Conservation (phyloP, 108 stramenopile genomes). For the Cyclotella choctawhatcheeana region DNA sequence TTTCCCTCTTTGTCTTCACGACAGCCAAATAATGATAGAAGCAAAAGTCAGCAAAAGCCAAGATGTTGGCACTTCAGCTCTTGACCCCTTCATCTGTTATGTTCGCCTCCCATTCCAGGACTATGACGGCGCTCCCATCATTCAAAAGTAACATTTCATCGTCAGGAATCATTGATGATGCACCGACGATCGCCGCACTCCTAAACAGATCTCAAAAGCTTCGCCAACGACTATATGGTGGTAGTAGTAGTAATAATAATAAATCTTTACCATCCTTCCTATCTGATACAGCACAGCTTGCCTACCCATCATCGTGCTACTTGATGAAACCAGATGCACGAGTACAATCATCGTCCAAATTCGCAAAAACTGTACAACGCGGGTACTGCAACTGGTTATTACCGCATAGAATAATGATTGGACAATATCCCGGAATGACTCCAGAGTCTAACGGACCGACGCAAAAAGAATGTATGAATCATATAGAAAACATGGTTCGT, state of each 20-base stretch:
- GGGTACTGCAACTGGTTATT: constrained; percentile 79
- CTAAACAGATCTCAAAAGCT: constrained; percentile 21
- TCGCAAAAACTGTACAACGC: constrained; percentile 17
- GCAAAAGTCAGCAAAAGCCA: no score
- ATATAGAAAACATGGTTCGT: constrained; percentile 52
- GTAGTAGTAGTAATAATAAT: neutral
- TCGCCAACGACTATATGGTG: constrained; percentile 28
- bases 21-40: no score
- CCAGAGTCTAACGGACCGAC: constrained; percentile 60
- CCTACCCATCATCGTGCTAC: constrained; percentile 43
- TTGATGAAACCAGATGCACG: constrained; percentile 24
- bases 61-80: neutral
- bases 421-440: constrained; percentile 71
- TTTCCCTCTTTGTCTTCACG: no score
- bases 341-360: neutral
- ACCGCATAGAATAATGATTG: constrained; percentile 70
- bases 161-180: neutral
- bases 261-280: constrained; percentile 33
- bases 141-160: neutral
- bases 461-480: constrained; percentile 37
- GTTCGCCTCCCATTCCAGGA: neutral
- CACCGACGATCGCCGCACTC: constrained; percentile 20
- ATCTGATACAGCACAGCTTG: constrained; percentile 30
- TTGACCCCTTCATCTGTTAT: neutral
- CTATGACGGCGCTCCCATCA: neutral